Evolutionary conservation across 2,329 filamentous ascomycete species (phyloP), one percentile per base, ranked within the genome.

Genomic region (Fusarium circinatum): DNA sequence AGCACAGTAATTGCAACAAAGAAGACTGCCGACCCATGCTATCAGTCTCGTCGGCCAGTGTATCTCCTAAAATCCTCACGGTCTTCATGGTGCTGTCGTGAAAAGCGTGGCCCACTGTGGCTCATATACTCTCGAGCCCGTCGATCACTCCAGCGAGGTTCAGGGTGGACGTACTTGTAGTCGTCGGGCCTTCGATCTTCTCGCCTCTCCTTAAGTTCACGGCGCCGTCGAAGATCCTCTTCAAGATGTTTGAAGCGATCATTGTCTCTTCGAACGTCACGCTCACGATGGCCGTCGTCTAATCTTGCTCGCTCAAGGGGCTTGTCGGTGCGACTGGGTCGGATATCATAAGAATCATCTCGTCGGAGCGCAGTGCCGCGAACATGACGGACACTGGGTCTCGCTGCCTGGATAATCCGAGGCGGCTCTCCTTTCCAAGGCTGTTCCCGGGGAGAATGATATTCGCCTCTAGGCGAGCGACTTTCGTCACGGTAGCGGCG

Each of bases 111-210:
- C 24, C 64, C 69, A 28, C 59, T 71, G 52, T 59, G 59, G 34
- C 54, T 65, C 75, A 76, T 76, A 54, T 70, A 76, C 20, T 71
- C 64, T 52, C 54, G 64, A 45, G 75, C 75, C 44, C 67, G 62
- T n/a, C 48, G 58, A 41, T 72, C 59, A 44, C 48, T 70, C 74
- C 75, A 75, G 36, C 64, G 75, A n/a, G 59, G 48, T 22, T 72
- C 70, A 15, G 47, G 56, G 13, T 55, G 55, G 20, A 22, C 44
- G 41, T 59, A 58, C 30, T 36, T 55, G 8, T 24, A 32, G 6
- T 68, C 45, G 11, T 62, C 62, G 26, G 45, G 55, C 24, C 41
- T 54, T 34, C 26, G 59, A 18, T 36, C 62, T 32, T 48, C 56
- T 55, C 68, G 55, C 38, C 67, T 75, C 24, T 65, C 54, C 14